These are phyloP conservation scores for Elongisporangium anandrum DNA, from an alignment of 352 stramenopile species.

Conservation along the genomic window DNA sequence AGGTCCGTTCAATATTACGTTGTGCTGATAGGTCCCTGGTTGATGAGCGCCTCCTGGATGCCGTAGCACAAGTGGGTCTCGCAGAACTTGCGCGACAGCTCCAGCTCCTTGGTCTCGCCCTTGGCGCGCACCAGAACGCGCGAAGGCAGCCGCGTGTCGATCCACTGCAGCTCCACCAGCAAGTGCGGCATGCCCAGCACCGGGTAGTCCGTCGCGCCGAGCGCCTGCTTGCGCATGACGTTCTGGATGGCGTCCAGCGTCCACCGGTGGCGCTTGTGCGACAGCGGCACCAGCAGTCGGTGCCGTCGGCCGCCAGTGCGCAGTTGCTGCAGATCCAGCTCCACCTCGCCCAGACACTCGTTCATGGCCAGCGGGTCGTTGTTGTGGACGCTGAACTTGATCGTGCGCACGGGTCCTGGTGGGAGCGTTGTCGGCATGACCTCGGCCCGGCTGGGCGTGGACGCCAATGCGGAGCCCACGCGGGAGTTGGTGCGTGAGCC, in stretches of 20 bases:
- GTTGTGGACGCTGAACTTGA: constrained; percentile 51
- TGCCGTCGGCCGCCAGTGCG: constrained; percentile 20
- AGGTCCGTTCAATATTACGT: neutral
- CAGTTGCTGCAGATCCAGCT: constrained; percentile 42
- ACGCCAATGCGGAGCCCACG: neutral
- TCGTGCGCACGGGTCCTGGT: constrained; percentile 11
- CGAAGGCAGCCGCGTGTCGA: constrained; percentile 55
- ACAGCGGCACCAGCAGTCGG: constrained; percentile 39
- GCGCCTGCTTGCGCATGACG: constrained; percentile 39
- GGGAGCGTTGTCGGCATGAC: neutral
- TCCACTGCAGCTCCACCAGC: constrained; percentile 52
- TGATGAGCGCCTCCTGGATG: constrained; percentile 17
- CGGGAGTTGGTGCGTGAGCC: neutral
- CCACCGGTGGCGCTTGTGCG: constrained; percentile 42
- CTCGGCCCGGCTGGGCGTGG: constrained; percentile 1
- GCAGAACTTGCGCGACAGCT: constrained; percentile 34
- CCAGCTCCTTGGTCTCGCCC: constrained; percentile 16
- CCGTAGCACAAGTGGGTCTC: constrained; percentile 34
- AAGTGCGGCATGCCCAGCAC: constrained; percentile 45
- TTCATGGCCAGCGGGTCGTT: constrained; percentile 46
- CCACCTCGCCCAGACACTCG: constrained; percentile 45
- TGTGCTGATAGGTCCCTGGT: constrained; percentile 5
- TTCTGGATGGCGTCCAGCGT: constrained; percentile 40
- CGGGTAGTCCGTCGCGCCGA: constrained; percentile 29
- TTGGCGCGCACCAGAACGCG: constrained; percentile 36